These are phyloP conservation scores for Huntiella abstrusa DNA, from an alignment of 2,329 filamentous ascomycete species.

Conservation along the genomic window DNA sequence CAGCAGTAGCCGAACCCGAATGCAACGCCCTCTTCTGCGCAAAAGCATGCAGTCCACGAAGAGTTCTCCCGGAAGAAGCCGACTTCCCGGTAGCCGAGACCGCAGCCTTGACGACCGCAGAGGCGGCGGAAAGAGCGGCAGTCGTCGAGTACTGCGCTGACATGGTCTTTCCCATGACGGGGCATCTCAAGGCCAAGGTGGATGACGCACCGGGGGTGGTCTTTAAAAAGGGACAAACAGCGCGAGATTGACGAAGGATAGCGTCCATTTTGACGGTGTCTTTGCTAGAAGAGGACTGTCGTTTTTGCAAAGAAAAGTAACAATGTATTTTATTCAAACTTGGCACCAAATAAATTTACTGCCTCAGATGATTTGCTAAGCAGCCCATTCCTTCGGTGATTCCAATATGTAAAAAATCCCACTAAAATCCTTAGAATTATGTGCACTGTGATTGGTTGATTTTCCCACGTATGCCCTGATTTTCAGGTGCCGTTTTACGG, in stretches of 20 bases:
- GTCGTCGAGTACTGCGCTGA: slow-evolving; percentile 33
- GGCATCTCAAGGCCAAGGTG: slow-evolving; percentile 76
- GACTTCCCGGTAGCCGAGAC: slow-evolving; percentile 12
- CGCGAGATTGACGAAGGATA: slow-evolving; percentile 83
- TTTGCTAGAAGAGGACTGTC: too few relatives aligned
- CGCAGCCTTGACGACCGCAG: slow-evolving; percentile 19
- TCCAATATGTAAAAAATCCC: too few relatives aligned
- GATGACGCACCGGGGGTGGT: slow-evolving; percentile 81
- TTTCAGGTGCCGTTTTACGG: too few relatives aligned
- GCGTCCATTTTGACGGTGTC: slow-evolving; percentile 52
- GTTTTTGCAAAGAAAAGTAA: too few relatives aligned
- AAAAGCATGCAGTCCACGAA: slow-evolving; percentile 45
- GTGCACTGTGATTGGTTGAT: too few relatives aligned
- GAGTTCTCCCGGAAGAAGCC: slow-evolving; percentile 16
- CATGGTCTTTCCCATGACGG: slow-evolving; percentile 96
- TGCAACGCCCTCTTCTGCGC: slow-evolving; percentile 7
- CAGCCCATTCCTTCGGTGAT: too few relatives aligned
- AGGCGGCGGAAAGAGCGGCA: slow-evolving; percentile 22
- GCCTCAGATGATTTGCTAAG: too few relatives aligned
- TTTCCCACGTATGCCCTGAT: too few relatives aligned
- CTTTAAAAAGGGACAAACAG: slow-evolving; percentile 94
- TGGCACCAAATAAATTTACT: too few relatives aligned
- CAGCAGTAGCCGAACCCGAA: slow-evolving; percentile 4
- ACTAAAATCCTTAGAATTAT: too few relatives aligned
- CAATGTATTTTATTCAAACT: too few relatives aligned